Percentiles rank a stretch among this genome's conserved stretches.
These are phyloP conservation scores for Hymenotorrendiella dingleyae DNA, from an alignment of 2,329 filamentous ascomycete species.

Conservation along the genomic window DNA sequence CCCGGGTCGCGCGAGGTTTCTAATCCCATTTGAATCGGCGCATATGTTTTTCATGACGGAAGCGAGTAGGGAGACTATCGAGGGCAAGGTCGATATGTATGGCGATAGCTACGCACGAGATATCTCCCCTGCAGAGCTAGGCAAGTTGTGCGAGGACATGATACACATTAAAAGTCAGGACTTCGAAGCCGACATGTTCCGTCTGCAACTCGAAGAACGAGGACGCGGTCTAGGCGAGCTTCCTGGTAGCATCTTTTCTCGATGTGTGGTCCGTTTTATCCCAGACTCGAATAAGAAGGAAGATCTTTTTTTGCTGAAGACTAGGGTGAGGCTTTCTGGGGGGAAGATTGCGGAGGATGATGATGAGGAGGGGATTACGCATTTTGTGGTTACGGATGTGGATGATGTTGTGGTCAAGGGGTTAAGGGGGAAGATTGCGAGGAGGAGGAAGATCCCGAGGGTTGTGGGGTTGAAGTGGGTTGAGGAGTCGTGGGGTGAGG, in stretches of 20 bases:
- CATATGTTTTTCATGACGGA: constrained; percentile 70
- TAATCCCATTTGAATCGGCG: constrained; percentile 55
- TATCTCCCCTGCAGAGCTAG: constrained; percentile 57
- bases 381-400: constrained; percentile 56
- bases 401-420: constrained; percentile 36
- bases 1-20: constrained; percentile 41
- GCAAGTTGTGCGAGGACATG: constrained; percentile 43
- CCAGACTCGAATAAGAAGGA: constrained; percentile 19
- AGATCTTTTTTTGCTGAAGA: constrained; percentile 41
- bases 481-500: constrained; percentile 71
- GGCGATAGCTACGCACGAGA: constrained; percentile 81
- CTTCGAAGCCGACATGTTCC: constrained; percentile 42
- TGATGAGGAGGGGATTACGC: constrained; percentile 55
- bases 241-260: constrained; percentile 47
- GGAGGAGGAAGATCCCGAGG: constrained; percentile 49
- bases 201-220: constrained; percentile 49
- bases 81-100: constrained; percentile 64
- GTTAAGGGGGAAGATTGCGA: constrained; percentile 42
- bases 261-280: constrained; percentile 36
- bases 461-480: constrained; percentile 70
- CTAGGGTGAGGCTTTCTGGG: constrained; percentile 62
- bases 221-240: constrained; percentile 47
- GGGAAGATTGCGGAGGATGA: constrained; percentile 50
- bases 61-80: constrained; percentile 46
- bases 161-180: constrained; percentile 36